phyloP scores from a whole-genome alignment of 139 green algal species.

The Haematococcus sp. region DNA sequence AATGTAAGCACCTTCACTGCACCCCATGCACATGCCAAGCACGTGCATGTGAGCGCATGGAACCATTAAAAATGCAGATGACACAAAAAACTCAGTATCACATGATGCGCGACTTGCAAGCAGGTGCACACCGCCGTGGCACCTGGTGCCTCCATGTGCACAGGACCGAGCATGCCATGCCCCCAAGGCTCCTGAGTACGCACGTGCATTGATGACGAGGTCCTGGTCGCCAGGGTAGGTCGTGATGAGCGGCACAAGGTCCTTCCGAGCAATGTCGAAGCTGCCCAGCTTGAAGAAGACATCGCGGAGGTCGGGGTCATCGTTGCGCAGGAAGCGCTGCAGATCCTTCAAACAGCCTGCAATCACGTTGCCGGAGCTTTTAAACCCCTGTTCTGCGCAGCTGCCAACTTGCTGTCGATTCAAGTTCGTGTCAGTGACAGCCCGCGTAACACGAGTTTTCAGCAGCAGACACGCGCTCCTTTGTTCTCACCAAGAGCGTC shows the following conservation, averaged over 20 bases:
- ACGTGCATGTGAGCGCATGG: too few relatives aligned
- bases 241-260: slow-evolving; percentile 85
- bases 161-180: neutral
- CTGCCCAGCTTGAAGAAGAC: slow-evolving; percentile 78
- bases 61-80: too few relatives aligned
- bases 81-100: too few relatives aligned
- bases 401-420: neutral
- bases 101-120: too few relatives aligned
- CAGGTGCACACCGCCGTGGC: neutral
- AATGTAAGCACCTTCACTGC: slow-evolving; percentile 93
- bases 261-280: slow-evolving; percentile 43
- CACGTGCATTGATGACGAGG: slow-evolving; percentile 74
- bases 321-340: slow-evolving; percentile 83
- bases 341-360: slow-evolving; percentile 87
- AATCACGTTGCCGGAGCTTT: neutral
- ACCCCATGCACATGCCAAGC: slow-evolving; percentile 1
- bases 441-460: neutral
- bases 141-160: neutral
- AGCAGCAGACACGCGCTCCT: neutral
- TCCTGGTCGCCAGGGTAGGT: slow-evolving; percentile 74
- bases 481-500: slow-evolving; percentile 69
- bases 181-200: slow-evolving; percentile 11
- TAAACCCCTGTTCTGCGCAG: neutral
- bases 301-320: slow-evolving; percentile 70
- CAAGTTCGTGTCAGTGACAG: neutral